Base-by-base conservation (phyloP, 1,284 basidiomycete genomes). In the Coniophora puteana region DNA sequence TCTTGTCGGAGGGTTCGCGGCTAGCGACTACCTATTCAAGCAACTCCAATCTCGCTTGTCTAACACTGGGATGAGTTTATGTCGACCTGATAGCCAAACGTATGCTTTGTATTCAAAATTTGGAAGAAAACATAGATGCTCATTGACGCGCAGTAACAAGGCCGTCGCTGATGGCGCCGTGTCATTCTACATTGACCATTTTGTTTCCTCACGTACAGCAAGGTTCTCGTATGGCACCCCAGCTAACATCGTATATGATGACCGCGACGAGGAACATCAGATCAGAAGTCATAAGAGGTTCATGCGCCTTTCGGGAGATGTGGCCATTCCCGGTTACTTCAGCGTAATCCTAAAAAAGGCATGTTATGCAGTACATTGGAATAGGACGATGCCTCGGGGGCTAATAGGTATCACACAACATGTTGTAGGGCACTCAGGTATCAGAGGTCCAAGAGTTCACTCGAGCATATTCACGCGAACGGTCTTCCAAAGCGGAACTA, bases 101-200 rank as follows among this genome's bases (percentile, higher is more conserved):
- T 67, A 57, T 40, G 69, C 49, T 12, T 41, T 13, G 8, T 4
- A n/a, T 36, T 68, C 61, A 21, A 28, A 25, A 5, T 8, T 17
- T n/a, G 12, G 12, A 36, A 18, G 17, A 33, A 17, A 5, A 23
- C 11, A 20, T 34, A 13, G 32, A 16, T 35, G 18, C 14, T 20
- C 25, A 44, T 6, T 2, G 8, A 52, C 8, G 18, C 23, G 23
- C 34, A 78, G 76, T 25, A 77, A 74, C 46, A 79, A 78, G 44
- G 76, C 74, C 2, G 78, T 78, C 1, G 68, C 76, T 0, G 72
- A 78, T 32, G 76, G 77, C 3, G 74, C 72, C 1, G 60, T 79
- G 16, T 76, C 71, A 1, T 78, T 68, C 47, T 71, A 69, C 41
- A 45, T 78, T 23, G 70, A 79, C 45, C 73, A 69, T 41, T 65